Base-by-base conservation (phyloP, 805 yeast genomes). In the Saturnispora sanitii region DNA sequence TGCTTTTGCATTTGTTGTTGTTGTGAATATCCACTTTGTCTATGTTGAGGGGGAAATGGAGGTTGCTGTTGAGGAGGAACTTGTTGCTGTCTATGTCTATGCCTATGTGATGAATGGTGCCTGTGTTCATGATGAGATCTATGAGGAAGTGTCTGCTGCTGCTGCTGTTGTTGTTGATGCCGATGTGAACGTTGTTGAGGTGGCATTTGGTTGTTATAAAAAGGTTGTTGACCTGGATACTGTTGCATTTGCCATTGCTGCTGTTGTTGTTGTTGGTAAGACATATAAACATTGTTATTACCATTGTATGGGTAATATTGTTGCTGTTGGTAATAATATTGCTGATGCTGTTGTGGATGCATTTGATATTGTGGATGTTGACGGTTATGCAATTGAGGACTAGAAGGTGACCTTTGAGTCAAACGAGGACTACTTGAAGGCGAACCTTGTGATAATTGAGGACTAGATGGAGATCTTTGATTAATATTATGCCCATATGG, bases 241-340 rank as follows among this genome's bases (percentile, higher is more conserved):
- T 23, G 1, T 35, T 25, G 31, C 18, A 30, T 18, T 11, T 28
- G 15, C 6, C 15, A 26, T 19, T 15, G 15, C 8, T 38, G 29
- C 6, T 31, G 35, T 23, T 38, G 38, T 4, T 36, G 44, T 15
- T 35, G 40, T 25, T 36, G 40, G 12, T 39, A n/a, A n/a, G n/a
- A n/a, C n/a, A n/a, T n/a, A n/a, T n/a, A n/a, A n/a, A n/a, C n/a
- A n/a, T n/a, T n/a, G n/a, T n/a, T n/a, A n/a, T n/a, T n/a, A n/a
- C n/a, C n/a, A n/a, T n/a, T n/a, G n/a, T n/a, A n/a, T n/a, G n/a
- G 39, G 4, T 33, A 33, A 11, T 37, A 35, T 7, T 32, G 35
- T 23, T 39, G 35, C 21, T 35, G 28, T 16, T 35, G 40, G 4
- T 29, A 29, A n/a, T 33, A 20, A 8, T 33, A 29, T 22, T 37